Base-by-base conservation (phyloP, 2,329 filamentous ascomycete genomes). In the Pseudopyricularia javanii region DNA sequence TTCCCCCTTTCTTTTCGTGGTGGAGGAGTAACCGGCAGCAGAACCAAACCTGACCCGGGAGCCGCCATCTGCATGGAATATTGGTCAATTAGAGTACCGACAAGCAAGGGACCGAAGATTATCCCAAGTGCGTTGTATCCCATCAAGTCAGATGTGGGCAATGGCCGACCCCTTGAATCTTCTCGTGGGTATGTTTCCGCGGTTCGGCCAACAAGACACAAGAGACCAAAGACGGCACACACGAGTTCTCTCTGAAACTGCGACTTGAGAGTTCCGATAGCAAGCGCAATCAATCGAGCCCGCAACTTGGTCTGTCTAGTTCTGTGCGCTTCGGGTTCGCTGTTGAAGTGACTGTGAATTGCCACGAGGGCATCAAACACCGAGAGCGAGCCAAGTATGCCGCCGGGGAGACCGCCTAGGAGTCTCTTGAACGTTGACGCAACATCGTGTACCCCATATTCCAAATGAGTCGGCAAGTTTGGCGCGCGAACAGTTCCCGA, bases 391-490 rank as follows among this genome's bases (percentile, higher is more conserved):
- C 83, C 83, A 1, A 87, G 67, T 40, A 52, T 80, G 0, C 83
- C 83, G 0, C 82, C 82, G 0, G 82, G 82, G 0, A 87, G 63
- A 1, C 78, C 77, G 0, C 75, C 73, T 1, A 87, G 67, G n/a
- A 87, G 70, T 12, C 73, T 75, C 59, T 86, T 86, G 65, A 87
- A 85, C 0, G 79, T 74, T 2, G 80, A 82, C 2, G 82, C 82
- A 30, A 86, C 76, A 64, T 86, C 83, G 56, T 86, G 80, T 3
- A 80, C 70, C 7, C 76, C 73, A 48, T 71, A 76, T 35, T 73
- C 72, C 55, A 86, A 79, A 58, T 85, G 80, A 2, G 66, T 63
- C 3, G 83, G 83, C 2, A 86, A 67, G 40, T 73, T 80, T 6
- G 80, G 75, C 50, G 73, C 78, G 33, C 78, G 72, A 28, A 81